A percentile compares a stretch with the other conserved stretches of the same genome.
These are phyloP conservation scores for Grosmannia huntii DNA, from an alignment of 2,329 filamentous ascomycete genomes.

Conservation along the genomic window DNA sequence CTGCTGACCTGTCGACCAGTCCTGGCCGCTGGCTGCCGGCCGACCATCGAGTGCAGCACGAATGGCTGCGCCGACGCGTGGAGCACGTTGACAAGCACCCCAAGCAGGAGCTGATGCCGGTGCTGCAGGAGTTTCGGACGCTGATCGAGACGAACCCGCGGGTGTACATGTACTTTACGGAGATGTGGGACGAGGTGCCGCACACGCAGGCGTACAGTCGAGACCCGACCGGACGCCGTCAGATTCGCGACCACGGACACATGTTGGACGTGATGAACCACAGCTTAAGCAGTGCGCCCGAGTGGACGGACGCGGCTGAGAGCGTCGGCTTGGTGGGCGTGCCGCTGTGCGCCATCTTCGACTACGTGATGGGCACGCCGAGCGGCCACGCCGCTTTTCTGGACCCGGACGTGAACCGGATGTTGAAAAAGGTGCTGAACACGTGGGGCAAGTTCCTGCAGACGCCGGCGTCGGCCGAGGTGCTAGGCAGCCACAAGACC, in stretches of 20 bases:
- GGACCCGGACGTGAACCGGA: slow-evolving; percentile 39
- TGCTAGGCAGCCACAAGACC: slow-evolving; percentile 27
- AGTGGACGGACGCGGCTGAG: slow-evolving; percentile 39
- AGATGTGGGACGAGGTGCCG: slow-evolving; percentile 59
- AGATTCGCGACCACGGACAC: slow-evolving; percentile 53
- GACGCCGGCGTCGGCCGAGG: slow-evolving; percentile 40
- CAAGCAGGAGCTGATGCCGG: slow-evolving; percentile 39
- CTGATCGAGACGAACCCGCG: slow-evolving; percentile 52
- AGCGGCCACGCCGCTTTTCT: slow-evolving; percentile 40
- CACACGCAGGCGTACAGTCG: slow-evolving; percentile 42
- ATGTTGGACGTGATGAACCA: slow-evolving; percentile 57
- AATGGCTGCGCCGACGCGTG: slow-evolving; percentile 48
- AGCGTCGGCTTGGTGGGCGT: slow-evolving; percentile 39
- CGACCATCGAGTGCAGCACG: slow-evolving; percentile 47
- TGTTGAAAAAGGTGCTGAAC: slow-evolving; percentile 42
- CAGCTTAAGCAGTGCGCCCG: slow-evolving; percentile 34
- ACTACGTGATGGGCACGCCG: slow-evolving; percentile 43
- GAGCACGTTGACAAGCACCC: slow-evolving; percentile 38
- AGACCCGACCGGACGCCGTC: slow-evolving; percentile 48
- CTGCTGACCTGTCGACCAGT: slow-evolving; percentile 18
- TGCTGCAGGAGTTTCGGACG: slow-evolving; percentile 49
- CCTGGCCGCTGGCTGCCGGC: slow-evolving; percentile 49
- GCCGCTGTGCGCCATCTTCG: slow-evolving; percentile 39
- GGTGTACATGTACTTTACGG: slow-evolving; percentile 51
- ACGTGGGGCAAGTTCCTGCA: slow-evolving; percentile 42